A percentile compares a stretch with the other conserved stretches of the same genome.
Conservation (phyloP, 257 asterid genomes). For the Solanum pinnatisectum region DNA sequence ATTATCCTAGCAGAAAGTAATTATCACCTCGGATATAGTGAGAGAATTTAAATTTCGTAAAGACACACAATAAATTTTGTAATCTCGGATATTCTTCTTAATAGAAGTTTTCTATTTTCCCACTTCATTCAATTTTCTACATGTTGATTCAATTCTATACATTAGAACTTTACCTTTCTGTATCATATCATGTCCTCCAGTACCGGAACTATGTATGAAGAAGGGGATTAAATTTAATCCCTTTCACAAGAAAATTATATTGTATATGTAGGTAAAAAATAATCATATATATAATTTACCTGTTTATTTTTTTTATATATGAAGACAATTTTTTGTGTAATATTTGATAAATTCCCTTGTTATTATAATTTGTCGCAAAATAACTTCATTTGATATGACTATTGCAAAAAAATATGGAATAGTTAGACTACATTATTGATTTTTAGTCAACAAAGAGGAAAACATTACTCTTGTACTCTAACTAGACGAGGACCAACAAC, state of each 20-base stretch:
- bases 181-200: no score
- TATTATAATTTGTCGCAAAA: neutral
- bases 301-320: no score
- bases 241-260: neutral
- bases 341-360: neutral
- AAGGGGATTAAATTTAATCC: neutral
- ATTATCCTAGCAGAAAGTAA: neutral
- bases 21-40: neutral
- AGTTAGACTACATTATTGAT: neutral
- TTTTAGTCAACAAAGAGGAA: neutral
- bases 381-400: neutral
- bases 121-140: neutral
- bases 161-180: neutral
- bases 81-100: neutral
- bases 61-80: neutral
- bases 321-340: neutral
- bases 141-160: no score
- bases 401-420: neutral
- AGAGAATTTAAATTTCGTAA: neutral
- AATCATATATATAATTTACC: no score
- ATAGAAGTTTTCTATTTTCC: neutral
- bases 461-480: neutral
- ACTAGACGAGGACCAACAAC: neutral
- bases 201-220: no score
- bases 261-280: no score